Conservation (phyloP, 2,329 filamentous ascomycete genomes). For the Phaeosphaeriaceae sp. region DNA sequence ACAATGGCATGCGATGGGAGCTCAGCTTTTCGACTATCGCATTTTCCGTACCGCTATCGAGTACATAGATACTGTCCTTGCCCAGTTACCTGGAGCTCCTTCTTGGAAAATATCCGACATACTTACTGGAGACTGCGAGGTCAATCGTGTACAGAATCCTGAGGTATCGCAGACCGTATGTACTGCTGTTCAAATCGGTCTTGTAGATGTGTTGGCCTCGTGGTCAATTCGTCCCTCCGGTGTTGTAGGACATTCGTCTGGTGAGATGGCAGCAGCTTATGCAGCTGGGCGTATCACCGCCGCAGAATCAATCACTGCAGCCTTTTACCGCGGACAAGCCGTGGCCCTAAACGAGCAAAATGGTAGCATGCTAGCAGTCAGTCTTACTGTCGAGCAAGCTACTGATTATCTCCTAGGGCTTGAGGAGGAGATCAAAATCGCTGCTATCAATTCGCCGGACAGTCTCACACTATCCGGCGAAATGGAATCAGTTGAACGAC, state of each 20-base stretch:
- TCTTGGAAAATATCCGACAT: constrained; percentile 2
- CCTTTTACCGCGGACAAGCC: constrained; percentile 26
- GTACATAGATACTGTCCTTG: constrained; percentile 1
- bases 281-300: constrained; percentile 22
- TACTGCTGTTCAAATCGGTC: constrained; percentile 30
- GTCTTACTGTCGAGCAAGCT: constrained; percentile 7
- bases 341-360: constrained; percentile 7
- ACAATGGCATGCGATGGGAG: constrained; percentile 32
- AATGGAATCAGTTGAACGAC: constrained; percentile 17
- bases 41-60: constrained; percentile 8
- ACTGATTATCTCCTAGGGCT: constrained; percentile 3
- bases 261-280: constrained; percentile 35
- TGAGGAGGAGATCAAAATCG: constrained; percentile 19
- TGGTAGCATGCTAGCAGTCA: constrained; percentile 35
- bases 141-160: constrained; percentile 6
- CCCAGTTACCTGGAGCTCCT: not conserved
- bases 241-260: constrained; percentile 31
- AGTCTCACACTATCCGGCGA: constrained; percentile 33
- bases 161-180: constrained; percentile 26
- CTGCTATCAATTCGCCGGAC: constrained; percentile 28
- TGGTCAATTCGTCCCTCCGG: constrained; percentile 14
- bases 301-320: constrained; percentile 23
- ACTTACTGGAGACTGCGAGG: not conserved
- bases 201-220: constrained; percentile 23
- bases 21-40: constrained; percentile 12